A percentile compares a stretch with the other conserved stretches of the same genome.
Conservation (phyloP, 148 eudicot species). For the Talinum fruticosum region DNA sequence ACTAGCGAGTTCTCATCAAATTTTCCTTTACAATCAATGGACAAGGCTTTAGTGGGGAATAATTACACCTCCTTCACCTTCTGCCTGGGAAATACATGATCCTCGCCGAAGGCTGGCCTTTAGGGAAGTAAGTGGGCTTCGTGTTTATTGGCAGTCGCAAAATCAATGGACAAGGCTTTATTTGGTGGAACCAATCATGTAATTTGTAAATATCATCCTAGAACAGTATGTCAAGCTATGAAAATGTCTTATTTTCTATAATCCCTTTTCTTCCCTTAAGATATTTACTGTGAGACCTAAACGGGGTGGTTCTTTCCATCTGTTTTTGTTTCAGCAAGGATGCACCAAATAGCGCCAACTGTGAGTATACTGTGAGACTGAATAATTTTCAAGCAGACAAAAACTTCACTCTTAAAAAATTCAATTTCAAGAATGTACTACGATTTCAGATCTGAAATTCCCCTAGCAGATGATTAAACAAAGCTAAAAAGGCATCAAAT, state of each 20-base stretch:
- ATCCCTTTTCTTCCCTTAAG: not conserved
- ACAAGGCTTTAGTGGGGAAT: constrained; percentile 56
- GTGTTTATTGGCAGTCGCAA: constrained; percentile 43
- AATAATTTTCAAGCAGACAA: not conserved
- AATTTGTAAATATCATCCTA: constrained; percentile 55
- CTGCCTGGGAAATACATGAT: constrained; percentile 42
- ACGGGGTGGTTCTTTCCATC: not conserved
- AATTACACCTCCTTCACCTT: constrained; percentile 47
- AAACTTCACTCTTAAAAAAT: not conserved
- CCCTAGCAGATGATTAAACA: not conserved
- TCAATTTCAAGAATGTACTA: not conserved
- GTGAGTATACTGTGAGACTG: constrained; percentile 33
- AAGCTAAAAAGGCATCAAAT: not conserved
- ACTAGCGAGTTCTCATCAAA: constrained; percentile 19
- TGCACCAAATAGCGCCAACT: constrained; percentile 67
- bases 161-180: constrained; percentile 51
- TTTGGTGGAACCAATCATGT: constrained; percentile 80
- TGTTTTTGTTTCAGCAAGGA: constrained; percentile 35
- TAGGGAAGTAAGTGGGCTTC: constrained; percentile 35
- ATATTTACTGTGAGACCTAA: not conserved
- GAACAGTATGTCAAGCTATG: constrained; percentile 28
- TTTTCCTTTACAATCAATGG: not conserved
- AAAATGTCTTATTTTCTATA: not conserved
- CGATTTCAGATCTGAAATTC: not conserved
- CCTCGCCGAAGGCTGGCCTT: constrained; percentile 55